Base-by-base conservation (phyloP, 306 rosid species). In the Acacia melanoxylon region DNA sequence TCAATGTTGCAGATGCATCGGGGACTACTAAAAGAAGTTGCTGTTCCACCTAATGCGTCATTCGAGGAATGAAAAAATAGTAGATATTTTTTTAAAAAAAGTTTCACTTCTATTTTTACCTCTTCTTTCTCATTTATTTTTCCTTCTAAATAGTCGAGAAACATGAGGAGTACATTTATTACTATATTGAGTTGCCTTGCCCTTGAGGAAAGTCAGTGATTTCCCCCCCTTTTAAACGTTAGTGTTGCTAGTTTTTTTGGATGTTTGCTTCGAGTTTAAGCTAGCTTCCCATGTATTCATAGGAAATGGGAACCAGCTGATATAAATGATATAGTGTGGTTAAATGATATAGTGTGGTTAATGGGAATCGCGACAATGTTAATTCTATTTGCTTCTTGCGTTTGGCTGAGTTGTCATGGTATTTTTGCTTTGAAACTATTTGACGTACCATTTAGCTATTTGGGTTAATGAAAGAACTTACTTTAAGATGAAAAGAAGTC, bases 1-100 rank as follows among this genome's bases (percentile, higher is more conserved):
- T 95, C 86, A 90, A 93, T 78, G 99, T 95, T 83, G 81, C 87
- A 19, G 97, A 92, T 74, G 52, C 88, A 56, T 89, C 91, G 52
- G 97, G 85, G 40, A 90, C 81, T 68, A 68, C 83, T 7, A 93
- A 90, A 86, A 86, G 54, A 87, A 91, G 91, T n/a, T 93, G 98
- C 76, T 93, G 98, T 83, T 89, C 98, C 68, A 81, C 97, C 76
- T 93, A 72, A 78, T 80, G 76, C 41, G 84, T 62, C 56, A 80
- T 83, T 85, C 79, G 14, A 76, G 68, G 51, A 80, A 74, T 81
- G 63, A 68, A 82, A 80, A 45, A 49, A 41, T 85, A 81, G 87
- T 83, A 72, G 85, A 87, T 85, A 85, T 27, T 69, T 61, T 68
- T n/a, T n/a, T n/a, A n/a, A n/a, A n/a, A n/a, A n/a, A n/a, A 54